These are phyloP conservation scores for Rhizopogon sp. DNA, from an alignment of 768 basidiomycete genomes.

Conservation along the genomic window DNA sequence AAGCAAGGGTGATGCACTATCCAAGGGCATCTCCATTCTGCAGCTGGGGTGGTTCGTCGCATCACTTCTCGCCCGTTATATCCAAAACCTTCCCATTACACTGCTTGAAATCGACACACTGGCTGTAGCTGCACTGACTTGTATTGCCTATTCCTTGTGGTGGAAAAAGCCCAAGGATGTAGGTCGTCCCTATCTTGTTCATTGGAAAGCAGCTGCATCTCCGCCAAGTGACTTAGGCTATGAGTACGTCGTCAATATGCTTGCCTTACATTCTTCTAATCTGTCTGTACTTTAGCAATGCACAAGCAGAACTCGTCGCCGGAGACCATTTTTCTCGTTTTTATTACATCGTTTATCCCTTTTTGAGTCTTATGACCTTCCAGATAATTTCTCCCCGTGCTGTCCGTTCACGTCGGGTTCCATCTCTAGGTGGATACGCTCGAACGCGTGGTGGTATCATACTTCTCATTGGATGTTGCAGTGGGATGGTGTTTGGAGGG, in stretches of 20 bases:
- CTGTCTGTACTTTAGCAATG: not conserved
- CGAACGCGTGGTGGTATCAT: not conserved
- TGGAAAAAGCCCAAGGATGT: constrained; percentile 37
- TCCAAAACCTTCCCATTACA: constrained; percentile 22
- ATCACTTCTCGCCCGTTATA: constrained; percentile 12
- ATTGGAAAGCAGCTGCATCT: not conserved
- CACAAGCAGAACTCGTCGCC: not conserved
- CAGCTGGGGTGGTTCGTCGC: constrained; percentile 32
- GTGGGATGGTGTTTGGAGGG: constrained; percentile 18
- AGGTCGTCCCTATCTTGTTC: constrained; percentile 6
- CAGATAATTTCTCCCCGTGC: not conserved
- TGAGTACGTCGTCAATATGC: not conserved
- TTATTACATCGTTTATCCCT: not conserved
- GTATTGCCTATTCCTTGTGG: constrained; percentile 30
- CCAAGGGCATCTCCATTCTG: constrained; percentile 28
- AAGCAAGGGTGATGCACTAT: constrained; percentile 30
- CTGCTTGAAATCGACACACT: constrained; percentile 33
- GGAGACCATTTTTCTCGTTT: not conserved
- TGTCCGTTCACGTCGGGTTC: not conserved
- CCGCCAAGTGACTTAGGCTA: not conserved
- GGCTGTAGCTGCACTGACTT: constrained; percentile 27
- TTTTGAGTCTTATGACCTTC: not conserved
- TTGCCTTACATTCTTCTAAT: not conserved
- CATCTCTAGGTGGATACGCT: not conserved
- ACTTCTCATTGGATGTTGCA: not conserved